Base-by-base conservation (phyloP, 1,284 basidiomycete genomes). In the Ceratobasidium sp. region DNA sequence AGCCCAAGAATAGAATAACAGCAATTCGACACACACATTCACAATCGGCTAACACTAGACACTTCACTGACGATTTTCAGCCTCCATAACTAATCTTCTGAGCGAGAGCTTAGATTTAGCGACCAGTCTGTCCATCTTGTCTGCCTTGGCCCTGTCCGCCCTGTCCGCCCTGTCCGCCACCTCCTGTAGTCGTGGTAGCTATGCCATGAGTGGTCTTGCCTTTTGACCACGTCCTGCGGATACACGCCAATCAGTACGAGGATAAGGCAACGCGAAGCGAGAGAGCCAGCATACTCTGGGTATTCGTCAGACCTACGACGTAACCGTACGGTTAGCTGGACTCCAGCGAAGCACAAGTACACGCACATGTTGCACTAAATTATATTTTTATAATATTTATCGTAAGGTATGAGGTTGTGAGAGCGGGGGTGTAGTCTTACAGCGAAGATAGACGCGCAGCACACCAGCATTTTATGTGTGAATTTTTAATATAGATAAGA, bases 261-360 rank as follows among this genome's bases (percentile, higher is more conserved):
- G 33, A 35, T 7, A 33, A 27, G 6, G 4, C 8, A 33, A 27
- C 2, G 27, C n/a, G 8, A 57, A 23, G 27, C 7, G 12, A 30
- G 27, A 10, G 8, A 16, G 27, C 27, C 27, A 64, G 4, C 62
- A 23, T 64, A 64, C 62, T 64, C 38, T 20, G 62, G 62, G 27
- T 64, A 64, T 27, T 64, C 62, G 38, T 64, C 62, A 64, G 62
- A 64, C 62, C 62, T 64, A 64, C 38, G 38, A 41, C 35, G 27
- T 30, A 30, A 62, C 33, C 10, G n/a, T 35, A 14, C 20, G 33
- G 59, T 64, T 23, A 64, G 62, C 41, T 16, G n/a, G n/a, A 60
- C 3, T 57, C 59, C 59, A 18, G 5, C 35, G 33, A n/a, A 38
- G 33, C 30, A 8, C 33, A 35, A 60, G 33, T 41, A 30, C 16